Base-by-base conservation (phyloP, 345 rosid genomes). In the Streptanthus diversifolius region DNA sequence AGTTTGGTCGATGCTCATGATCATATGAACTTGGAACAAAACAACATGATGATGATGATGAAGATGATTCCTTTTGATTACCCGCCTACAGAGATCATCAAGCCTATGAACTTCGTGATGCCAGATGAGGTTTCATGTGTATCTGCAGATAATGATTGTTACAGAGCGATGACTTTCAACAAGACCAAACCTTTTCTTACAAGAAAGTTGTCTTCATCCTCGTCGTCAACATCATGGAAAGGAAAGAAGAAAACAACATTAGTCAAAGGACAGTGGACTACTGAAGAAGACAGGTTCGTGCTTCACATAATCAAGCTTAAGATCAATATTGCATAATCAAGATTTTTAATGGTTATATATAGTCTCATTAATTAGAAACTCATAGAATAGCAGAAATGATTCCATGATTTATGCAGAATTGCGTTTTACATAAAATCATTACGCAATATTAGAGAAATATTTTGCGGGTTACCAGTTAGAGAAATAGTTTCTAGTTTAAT, bases 181-280 rank as follows among this genome's bases (percentile, higher is more conserved):
- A 82, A 76, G 68, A 77, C 68, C 32, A 83, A 66, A 80, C 66
- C 71, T 15, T 62, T 66, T 24, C 51, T 83, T 17, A 47, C 86
- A 30, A 78, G 80, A 53, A 85, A 74, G 37, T 54, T 69, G 29
- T 76, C 75, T 21, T 69, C 79, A 4, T 68, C 73, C 0, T 74
- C 78, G 7, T 68, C 78, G 5, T 74, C 73, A 51, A 59, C 74
- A 72, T 57, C 72, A 7, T 73, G 55, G 81, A 90, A 80, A 76
- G 75, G 68, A 45, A 86, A 85, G 37, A 86, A 82, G 80, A 88
- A 80, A 81, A 54, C 80, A 72, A 87, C 71, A 66, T 76, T 85
- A 32, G 90, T 86, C 32, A 95, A 95, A 83, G 96, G 99, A 25
- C 99, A 95, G 79, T 95, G 99, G 99, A 85, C 90, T 11, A 73